These are phyloP conservation scores for Helianthus annuus DNA, from an alignment of 129 eudicot genomes.

Conservation along the genomic window DNA sequence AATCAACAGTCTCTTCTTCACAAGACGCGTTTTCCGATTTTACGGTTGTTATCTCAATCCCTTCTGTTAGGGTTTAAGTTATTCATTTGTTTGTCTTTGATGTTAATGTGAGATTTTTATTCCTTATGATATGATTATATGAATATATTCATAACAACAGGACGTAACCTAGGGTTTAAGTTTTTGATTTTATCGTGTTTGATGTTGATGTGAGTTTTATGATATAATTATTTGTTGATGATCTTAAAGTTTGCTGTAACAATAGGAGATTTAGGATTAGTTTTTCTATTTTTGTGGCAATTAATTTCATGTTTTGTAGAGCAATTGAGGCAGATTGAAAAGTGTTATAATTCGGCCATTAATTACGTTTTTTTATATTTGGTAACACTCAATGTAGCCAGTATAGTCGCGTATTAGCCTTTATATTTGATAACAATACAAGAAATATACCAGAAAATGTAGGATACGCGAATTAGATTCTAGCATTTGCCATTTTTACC, in stretches of 20 bases:
- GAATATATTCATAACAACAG: no score
- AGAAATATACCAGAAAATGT: neutral
- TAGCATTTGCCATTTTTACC: neutral
- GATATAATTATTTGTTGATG: neutral
- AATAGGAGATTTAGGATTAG: neutral
- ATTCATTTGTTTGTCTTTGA: neutral
- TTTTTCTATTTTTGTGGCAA: neutral
- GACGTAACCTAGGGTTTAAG: constrained; percentile 2
- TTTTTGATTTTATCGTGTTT: neutral
- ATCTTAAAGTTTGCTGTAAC: neutral
- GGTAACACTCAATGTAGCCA: neutral
- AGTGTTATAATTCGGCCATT: neutral
- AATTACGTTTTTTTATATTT: no score
- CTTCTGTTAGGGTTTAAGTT: neutral
- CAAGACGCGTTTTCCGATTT: neutral
- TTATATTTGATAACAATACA: neutral
- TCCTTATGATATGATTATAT: no score
- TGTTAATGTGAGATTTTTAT: no score
- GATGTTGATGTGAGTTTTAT: neutral
- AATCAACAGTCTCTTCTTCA: constrained; percentile 21
- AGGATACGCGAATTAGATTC: neutral
- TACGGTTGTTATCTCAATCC: constrained; percentile 25
- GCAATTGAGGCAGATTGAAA: neutral
- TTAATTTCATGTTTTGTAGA: neutral
- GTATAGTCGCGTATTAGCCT: neutral